phyloP scores from a whole-genome alignment of 2,329 filamentous ascomycete species.

The Penicillium paneum region DNA sequence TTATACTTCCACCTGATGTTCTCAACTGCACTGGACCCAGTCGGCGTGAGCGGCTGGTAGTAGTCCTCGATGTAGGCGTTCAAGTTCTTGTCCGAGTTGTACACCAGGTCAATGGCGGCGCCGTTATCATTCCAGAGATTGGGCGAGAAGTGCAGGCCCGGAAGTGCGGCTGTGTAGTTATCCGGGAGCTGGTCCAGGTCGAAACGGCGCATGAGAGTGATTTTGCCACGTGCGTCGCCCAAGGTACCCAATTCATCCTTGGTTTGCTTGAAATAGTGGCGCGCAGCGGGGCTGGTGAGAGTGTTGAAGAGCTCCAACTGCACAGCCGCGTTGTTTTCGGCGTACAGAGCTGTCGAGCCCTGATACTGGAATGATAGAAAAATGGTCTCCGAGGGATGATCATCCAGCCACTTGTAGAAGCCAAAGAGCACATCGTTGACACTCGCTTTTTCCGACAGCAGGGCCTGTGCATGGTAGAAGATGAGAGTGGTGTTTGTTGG shows the following conservation, averaged over 20 bases:
- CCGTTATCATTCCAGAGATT: constrained; percentile 46
- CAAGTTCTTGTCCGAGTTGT: constrained; percentile 37
- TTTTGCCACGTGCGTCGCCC: constrained; percentile 38
- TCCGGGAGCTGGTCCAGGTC: constrained; percentile 41
- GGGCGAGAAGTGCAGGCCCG: constrained; percentile 49
- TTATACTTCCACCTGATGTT: constrained; percentile 49
- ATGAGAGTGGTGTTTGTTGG: constrained; percentile 45
- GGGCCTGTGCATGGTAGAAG: constrained; percentile 50
- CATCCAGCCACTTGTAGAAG: constrained; percentile 50
- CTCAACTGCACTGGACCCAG: constrained; percentile 30
- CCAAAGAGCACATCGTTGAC: constrained; percentile 48
- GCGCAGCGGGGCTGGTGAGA: constrained; percentile 41
- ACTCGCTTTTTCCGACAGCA: constrained; percentile 45
- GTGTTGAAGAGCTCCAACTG: constrained; percentile 40
- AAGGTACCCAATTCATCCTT: constrained; percentile 37
- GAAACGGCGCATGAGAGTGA: constrained; percentile 48
- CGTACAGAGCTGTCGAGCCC: constrained; percentile 23
- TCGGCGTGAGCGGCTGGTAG: constrained; percentile 41
- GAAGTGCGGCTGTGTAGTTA: constrained; percentile 38
- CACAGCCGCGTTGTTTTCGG: constrained; percentile 34
- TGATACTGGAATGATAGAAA: constrained; percentile 52
- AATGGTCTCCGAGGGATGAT: constrained; percentile 46
- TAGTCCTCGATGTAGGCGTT: constrained; percentile 52
- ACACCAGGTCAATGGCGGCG: constrained; percentile 41
- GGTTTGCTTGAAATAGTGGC: constrained; percentile 41